Evolutionary conservation across 768 basidiomycete genomes (phyloP), one percentile per base, ranked within the genome.

Genomic region (Macrocybe gigantea): DNA sequence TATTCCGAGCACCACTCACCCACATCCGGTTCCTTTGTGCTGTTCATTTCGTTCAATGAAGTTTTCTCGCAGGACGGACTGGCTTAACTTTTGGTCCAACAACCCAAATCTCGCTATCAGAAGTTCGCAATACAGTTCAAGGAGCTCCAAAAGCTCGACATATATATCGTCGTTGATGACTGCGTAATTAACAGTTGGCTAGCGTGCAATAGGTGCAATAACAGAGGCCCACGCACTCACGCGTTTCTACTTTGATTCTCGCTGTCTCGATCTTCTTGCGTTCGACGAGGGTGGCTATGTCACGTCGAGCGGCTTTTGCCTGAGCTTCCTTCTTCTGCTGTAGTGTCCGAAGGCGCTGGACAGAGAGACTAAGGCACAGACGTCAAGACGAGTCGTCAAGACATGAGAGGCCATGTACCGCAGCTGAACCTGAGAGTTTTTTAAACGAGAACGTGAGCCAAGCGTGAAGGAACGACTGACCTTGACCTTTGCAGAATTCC

Each of bases 91-190:
- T 61, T 88, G 82, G 58, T 99, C 96, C 40, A 99, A 75, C 30
- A 98, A 67, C 7, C 89, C 88, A 58, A 98, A 98, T 41, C 96
- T 79, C 7, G 95, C 91, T 15, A 94, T 74, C 13, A 98, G 68
- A n/a, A 95, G 78, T 60, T 99, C 96, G 53, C 88, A 90, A 63
- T 97, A 97, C 8, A 98, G 76, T 69, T 97, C 94, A 29, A 99
- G 71, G 5, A 98, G 71, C 60, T 99, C 95, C 34, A 97, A 70
- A 22, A 97, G 75, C 60, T 97, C 94, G 39, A 91, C 70, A 60
- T 89, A 77, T 39, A 91, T 78, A 59, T 93, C 89, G 55, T 90
- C 88, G 60, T 88, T 80, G 60, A 92, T 93, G 47, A 92, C 86
- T 85, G 40, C 35, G 33, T 35, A 14, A 46, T 42, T 37, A 53